These are phyloP conservation scores for Eucalyptus shirleyi DNA, from an alignment of 345 rosid species.

Conservation along the genomic window DNA sequence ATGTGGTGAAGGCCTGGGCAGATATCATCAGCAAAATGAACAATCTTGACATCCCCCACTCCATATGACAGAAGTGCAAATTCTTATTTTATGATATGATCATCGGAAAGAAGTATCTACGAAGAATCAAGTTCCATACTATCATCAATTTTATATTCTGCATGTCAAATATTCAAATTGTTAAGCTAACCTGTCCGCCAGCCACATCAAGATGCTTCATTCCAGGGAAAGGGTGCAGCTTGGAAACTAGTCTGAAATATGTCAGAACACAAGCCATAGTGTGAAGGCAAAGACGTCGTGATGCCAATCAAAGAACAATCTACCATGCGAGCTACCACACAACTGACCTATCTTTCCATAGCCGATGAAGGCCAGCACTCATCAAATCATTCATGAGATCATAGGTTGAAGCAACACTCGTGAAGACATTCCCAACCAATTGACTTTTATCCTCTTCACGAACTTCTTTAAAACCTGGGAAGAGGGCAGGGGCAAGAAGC, in stretches of 20 bases:
- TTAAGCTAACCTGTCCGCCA: constrained; percentile 62
- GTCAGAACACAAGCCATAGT: neutral
- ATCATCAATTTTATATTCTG: neutral
- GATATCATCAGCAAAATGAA: neutral
- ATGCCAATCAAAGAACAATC: neutral
- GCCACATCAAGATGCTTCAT: constrained; percentile 99
- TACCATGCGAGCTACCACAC: neutral
- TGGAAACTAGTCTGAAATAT: constrained; percentile 59
- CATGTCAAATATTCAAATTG: neutral
- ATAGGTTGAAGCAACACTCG: constrained; percentile 79
- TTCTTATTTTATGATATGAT: neutral
- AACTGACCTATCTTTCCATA: constrained; percentile 91
- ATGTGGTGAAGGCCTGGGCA: neutral
- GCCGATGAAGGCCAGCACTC: constrained; percentile 88
- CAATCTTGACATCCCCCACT: neutral
- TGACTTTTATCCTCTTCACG: constrained; percentile 77
- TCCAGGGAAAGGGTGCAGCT: constrained; percentile 83
- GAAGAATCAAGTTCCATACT: neutral
- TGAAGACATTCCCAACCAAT: constrained; percentile 83
- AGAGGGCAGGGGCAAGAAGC: neutral
- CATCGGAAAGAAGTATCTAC: neutral
- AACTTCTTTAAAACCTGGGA: constrained; percentile 74
- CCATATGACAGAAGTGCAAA: neutral
- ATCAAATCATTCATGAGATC: constrained; percentile 97
- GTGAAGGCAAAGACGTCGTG: neutral